Conservation (phyloP, 2,329 filamentous ascomycete genomes). For the Chrysoporthe cubensis region DNA sequence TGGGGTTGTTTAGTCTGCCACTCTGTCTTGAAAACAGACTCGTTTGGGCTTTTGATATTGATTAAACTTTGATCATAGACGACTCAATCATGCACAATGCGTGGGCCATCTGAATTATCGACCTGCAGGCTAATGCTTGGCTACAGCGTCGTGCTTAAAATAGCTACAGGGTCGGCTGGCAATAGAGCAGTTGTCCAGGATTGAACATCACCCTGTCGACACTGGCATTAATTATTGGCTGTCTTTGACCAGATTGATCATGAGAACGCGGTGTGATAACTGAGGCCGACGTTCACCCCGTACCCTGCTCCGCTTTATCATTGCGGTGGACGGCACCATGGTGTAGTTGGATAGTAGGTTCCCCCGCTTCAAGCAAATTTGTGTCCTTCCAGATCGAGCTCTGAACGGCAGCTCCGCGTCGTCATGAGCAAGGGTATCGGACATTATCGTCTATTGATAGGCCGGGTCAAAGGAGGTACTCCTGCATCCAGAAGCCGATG, state of each 20-base stretch:
- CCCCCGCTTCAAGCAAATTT: neutral
- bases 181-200: neutral
- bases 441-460: neutral
- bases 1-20: neutral
- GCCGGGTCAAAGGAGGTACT: conserved; percentile 17
- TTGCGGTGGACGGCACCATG: no score
- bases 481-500: conserved; percentile 30
- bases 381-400: neutral
- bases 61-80: neutral
- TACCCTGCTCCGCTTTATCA: neutral
- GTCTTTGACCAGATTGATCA: neutral
- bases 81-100: neutral
- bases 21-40: neutral
- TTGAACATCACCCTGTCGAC: neutral
- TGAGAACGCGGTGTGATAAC: neutral
- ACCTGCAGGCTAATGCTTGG: neutral
- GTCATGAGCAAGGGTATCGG: neutral
- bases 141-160: neutral
- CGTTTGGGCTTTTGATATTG: neutral
- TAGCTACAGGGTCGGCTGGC: neutral
- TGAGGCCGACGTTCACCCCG: neutral
- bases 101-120: neutral
- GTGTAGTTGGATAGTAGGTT: neutral
- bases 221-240: neutral
- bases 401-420: neutral